Evolutionary conservation across 106 monocot genomes (phyloP).

Genomic region (Dioscorea zingiberensis): DNA sequence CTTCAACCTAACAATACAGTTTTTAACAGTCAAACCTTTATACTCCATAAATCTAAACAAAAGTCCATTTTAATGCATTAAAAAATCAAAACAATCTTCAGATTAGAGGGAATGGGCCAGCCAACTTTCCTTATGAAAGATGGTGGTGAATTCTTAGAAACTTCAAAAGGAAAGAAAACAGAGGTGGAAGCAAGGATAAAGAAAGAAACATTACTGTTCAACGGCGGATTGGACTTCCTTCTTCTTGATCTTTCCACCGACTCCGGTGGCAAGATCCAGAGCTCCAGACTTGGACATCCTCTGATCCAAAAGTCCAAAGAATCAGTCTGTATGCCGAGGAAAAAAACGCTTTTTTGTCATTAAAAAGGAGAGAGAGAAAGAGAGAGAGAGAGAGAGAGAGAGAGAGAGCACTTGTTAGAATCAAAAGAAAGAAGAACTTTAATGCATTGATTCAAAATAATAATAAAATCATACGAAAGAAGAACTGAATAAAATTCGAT

Average conservation of each 20-base stretch:
- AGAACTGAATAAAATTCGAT: no score
- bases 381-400: no score
- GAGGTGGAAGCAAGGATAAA: no score
- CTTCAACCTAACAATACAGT: neutral
- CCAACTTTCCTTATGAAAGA: no score
- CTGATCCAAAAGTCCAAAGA: neutral
- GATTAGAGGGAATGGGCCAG: no score
- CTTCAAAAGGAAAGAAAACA: neutral
- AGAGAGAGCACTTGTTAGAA: no score
- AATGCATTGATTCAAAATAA: no score
- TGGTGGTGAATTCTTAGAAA: no score
- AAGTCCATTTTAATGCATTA: neutral
- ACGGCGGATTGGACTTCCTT: constrained; percentile 49
- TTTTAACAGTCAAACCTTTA: neutral
- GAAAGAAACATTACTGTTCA: constrained; percentile 27
- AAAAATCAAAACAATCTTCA: no score
- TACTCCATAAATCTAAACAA: neutral
- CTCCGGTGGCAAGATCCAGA: constrained; percentile 42
- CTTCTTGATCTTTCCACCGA: constrained; percentile 51
- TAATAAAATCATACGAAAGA: no score
- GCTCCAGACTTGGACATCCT: constrained; percentile 40
- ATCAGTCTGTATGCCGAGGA: neutral
- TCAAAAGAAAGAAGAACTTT: no score
- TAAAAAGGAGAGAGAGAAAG: no score
- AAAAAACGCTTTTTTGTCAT: neutral